Base-by-base conservation (phyloP, 2,329 filamentous ascomycete genomes). In the Neofusicoccum sp. region DNA sequence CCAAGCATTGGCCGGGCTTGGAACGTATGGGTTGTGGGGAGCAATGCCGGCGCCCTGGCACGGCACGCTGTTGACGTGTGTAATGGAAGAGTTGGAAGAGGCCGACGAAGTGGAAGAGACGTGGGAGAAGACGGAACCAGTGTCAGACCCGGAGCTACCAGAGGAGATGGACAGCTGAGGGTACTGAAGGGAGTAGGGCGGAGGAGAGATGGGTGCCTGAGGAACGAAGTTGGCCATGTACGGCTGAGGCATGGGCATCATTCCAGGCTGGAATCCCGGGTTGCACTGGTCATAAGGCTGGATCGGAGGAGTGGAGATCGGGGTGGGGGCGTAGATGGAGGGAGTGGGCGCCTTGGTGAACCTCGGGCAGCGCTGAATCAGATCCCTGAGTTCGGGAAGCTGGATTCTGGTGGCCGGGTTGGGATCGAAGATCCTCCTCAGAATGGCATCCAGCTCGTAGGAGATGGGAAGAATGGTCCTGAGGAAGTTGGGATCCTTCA, bases 381-480 rank as follows among this genome's bases (percentile, higher is more conserved):
- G 81, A 66, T 85, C 82, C 70, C 89, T 87, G 60, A 99, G 84
- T 76, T 96, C 90, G 60, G 86, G 78, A 65, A 99, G 84, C 61
- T 87, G 88, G 71, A 96, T 93, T 74, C 95, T 84, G 73, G 91
- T 86, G 69, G 87, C 83, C 61, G 95, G 93, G 76, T 95, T 88
- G 74, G 87, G 86, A 71, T 93, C 88, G 75, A 99, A 99, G 69
- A 98, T 90, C 70, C 89, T 86, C 66, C 86, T 87, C 69, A 99
- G 79, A 65, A 99, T 96, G 72, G 85, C 82, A 79, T 97, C 93
- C 73, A 98, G 83, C 72, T 97, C 93, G 72, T 90, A 83, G 60
- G 95, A 93, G 70, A 99, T 79, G 24, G 95, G 93, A 61, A 99
- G 84, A 69, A 99, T 99, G 64, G 91, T 90, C 80, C 92, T 89